Percentiles rank a stretch among this genome's conserved stretches.
Conservation (phyloP, 208 protist genomes). For the Leishmania major region DNA sequence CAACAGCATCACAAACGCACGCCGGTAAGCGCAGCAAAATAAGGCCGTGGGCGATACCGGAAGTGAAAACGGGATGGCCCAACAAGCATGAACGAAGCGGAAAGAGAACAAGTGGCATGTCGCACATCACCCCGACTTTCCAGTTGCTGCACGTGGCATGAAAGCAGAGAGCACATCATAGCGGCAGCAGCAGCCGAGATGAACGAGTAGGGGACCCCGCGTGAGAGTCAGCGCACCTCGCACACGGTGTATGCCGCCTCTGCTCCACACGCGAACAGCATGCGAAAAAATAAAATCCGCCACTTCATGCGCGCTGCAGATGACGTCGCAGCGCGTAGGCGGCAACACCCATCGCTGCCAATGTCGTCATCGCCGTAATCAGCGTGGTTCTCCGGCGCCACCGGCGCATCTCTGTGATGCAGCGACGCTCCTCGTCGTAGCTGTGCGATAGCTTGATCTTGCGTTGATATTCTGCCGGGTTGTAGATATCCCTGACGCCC, state of each 20-base stretch:
- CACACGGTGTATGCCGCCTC: not conserved
- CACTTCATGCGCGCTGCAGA: constrained; percentile 6
- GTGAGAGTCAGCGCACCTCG: not conserved
- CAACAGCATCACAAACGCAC: not conserved
- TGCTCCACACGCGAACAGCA: not conserved
- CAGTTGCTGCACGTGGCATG: not conserved
- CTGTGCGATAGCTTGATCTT: not conserved
- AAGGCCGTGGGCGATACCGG: not conserved
- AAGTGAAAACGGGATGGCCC: not conserved
- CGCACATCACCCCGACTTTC: not conserved
- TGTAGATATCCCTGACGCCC: not conserved
- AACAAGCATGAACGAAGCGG: not conserved
- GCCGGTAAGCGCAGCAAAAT: not conserved
- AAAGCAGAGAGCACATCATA: not conserved
- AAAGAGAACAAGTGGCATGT: not conserved
- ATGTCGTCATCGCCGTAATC: constrained; percentile 1
- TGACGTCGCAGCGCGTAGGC: constrained; percentile 2
- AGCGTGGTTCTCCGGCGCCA: not conserved
- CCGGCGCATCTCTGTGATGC: constrained; percentile 10
- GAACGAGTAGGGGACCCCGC: not conserved
- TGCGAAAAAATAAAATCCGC: not conserved
- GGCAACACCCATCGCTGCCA: constrained; percentile 1
- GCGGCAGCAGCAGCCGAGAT: not conserved
- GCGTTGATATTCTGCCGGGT: not conserved
- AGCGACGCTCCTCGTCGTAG: constrained; percentile 10